Conservation (phyloP, 1,284 basidiomycete species). For the Cutaneotrichosporon arboriforme region DNA sequence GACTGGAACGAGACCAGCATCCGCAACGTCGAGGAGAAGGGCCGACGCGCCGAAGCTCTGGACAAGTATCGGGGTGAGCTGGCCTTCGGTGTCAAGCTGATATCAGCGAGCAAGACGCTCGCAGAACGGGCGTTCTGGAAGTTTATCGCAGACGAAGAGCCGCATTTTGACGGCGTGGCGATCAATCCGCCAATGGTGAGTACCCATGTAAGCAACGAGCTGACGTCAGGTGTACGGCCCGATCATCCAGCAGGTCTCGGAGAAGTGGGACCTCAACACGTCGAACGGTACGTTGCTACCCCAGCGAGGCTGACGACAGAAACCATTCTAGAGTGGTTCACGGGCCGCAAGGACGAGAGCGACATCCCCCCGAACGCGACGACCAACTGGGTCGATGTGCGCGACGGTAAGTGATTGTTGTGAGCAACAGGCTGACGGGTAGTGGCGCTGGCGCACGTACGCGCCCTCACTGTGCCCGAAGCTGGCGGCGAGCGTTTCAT, state of each 20-base stretch:
- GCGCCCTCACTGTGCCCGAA: constrained; percentile 54
- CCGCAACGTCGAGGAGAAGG: constrained; percentile 54
- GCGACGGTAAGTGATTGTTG: constrained; percentile 34
- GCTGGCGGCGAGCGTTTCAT: constrained; percentile 62
- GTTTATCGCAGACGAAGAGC: constrained; percentile 57
- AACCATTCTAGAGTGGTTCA: constrained; percentile 45
- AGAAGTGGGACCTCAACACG: constrained; percentile 54
- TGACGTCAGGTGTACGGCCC: constrained; percentile 45
- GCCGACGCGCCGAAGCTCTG: constrained; percentile 49
- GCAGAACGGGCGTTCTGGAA: constrained; percentile 53
- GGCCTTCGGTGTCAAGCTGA: neutral
- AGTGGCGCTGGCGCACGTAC: constrained; percentile 56
- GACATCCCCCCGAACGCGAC: constrained; percentile 36
- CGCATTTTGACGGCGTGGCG: constrained; percentile 55
- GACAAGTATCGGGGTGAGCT: constrained; percentile 52
- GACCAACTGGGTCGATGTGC: constrained; percentile 57
- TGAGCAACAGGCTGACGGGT: neutral
- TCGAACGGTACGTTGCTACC: constrained; percentile 45
- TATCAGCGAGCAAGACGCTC: constrained; percentile 55
- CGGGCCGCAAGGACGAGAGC: constrained; percentile 45
- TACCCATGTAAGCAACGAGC: neutral
- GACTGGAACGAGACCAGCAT: constrained; percentile 62
- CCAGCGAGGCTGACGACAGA: constrained; percentile 15
- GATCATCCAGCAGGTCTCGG: constrained; percentile 54
- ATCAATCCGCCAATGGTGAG: constrained; percentile 56